A percentile compares a stretch with the other conserved stretches of the same genome.
These are phyloP conservation scores for Atractiella rhizophila DNA, from an alignment of 768 basidiomycete species.

Conservation along the genomic window DNA sequence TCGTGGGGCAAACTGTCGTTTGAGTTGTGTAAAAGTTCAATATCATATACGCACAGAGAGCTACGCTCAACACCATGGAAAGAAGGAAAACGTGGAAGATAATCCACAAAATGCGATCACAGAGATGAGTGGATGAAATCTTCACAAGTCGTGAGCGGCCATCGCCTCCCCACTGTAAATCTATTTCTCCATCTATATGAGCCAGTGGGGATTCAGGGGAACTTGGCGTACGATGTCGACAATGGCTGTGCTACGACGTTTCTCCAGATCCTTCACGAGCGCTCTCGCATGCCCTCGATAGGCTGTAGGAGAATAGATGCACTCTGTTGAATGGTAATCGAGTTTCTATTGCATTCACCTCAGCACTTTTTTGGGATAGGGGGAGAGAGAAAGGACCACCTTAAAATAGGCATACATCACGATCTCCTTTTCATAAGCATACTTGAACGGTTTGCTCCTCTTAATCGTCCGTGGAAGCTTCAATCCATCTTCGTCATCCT, in stretches of 20 bases:
- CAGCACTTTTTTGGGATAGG: constrained; percentile 28
- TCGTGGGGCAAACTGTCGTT: no score
- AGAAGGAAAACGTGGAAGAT: no score
- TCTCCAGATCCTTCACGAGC: constrained; percentile 87
- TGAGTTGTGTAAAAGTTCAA: no score
- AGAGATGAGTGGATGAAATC: no score
- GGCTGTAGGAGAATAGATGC: constrained; percentile 95
- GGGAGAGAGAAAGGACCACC: constrained; percentile 24
- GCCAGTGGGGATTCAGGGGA: not conserved
- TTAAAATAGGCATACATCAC: constrained; percentile 99
- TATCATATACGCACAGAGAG: no score
- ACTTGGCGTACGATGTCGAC: constrained; percentile 82
- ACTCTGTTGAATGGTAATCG: constrained; percentile 97
- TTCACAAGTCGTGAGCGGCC: no score
- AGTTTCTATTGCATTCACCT: constrained; percentile 41
- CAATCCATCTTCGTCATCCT: constrained; percentile 29
- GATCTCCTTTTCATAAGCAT: constrained; percentile 97
- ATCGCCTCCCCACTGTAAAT: constrained; percentile 18
- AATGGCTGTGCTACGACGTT: constrained; percentile 74
- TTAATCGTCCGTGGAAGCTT: constrained; percentile 39
- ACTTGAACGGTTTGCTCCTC: constrained; percentile 97
- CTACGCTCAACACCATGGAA: no score
- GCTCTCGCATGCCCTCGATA: constrained; percentile 87
- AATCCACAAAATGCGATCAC: no score
- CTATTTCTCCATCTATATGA: constrained; percentile 35